Evolutionary conservation across 1,284 basidiomycete genomes (phyloP), one percentile per base, ranked within the genome.

Genomic region (Microbotryum intermedium): DNA sequence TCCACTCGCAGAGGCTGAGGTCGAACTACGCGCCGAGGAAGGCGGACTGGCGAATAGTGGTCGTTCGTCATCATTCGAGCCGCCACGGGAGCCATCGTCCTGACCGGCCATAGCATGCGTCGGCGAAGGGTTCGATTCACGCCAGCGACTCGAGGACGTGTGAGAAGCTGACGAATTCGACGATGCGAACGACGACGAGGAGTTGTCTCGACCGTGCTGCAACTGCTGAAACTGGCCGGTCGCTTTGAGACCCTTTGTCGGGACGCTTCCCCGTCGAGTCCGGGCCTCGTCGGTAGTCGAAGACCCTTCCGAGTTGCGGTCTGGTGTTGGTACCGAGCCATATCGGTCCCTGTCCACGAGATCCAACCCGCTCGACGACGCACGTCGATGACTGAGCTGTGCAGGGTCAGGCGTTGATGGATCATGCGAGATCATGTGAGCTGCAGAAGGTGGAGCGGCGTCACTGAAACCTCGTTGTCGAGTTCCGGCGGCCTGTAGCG

Each of bases 11-110:
- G 56, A 58, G 1, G 56, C 59, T 28, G 56, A 58, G 3, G 56
- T 60, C 50, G 64, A 66, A 47, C 61, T 63, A 6, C 64, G 43
- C 4, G 62, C 52, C 4, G 62, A 65, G 2, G 62, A 58, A 1
- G 62, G 50, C 13, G 65, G 58, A 20, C 53, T 57, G 9, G 55
- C 26, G 45, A 50, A 26, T 2, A 50, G n/a, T 16, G 25, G 30
- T 52, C 30, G 3, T 3, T 53, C 45, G 28, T 39, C 46, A n/a
- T 25, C 45, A 51, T 39, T 55, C 10, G 8, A n/a, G 13, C 44
- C 26, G 8, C 18, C 43, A 49, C n/a, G 10, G 3, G 3, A 44
- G 9, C 42, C 55, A 5, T 48, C 57, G 23, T 42, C 39, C 26
- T 20, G 16, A 11, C 10, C 25, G 5, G 51, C 20, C 16, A 50